Evolutionary conservation across 371 early-diverging fungal genomes (phyloP), one percentile per base, ranked within the genome.

Genomic region (Lichtheimia corymbifera): DNA sequence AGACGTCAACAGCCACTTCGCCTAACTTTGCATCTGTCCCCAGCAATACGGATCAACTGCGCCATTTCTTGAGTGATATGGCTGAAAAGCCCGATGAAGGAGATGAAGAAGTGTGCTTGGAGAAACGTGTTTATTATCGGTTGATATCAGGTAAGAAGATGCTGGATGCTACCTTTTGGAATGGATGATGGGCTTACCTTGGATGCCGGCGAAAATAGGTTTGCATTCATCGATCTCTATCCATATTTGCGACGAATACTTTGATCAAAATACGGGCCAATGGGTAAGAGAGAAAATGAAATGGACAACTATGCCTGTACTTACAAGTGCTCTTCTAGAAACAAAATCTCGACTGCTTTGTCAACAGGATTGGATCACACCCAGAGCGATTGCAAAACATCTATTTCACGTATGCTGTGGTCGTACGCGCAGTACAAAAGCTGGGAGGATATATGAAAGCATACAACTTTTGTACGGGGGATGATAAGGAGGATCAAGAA

Each of bases 191-290:
- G 35, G 35, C 35, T 35, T 35, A 35, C 35, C 5, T 28, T 40
- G 3, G 17, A n/a, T n/a, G n/a, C n/a, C n/a, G 25, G 15, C 5
- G 22, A 22, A 2, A 53, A n/a, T 58, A 86, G 88, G 94, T 1
- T 83, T 99, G 18, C 99, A 99, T 67, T 83, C 97, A 0, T 97
- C 98, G 20, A 96, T 97, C n/a, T 97, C 98, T 0, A 92, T 94
- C 20, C 98, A 99, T 73, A 93, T 99, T 45, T 97, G 97, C 69
- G 84, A 93, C 54, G 91, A 97, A 70, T 92, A 88, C 79, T 88
- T 94, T 65, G 86, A 98, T 67, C 77, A 86, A 56, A 88, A 87
- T 0, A 91, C 94, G 2, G 91, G 93, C 15, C 73, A 80, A 68
- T 98, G 98, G 98, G 91, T 91, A 85, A 65, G 71, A 17, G n/a